A percentile compares a stretch with the other conserved stretches of the same genome.
Evolutionary conservation across 345 rosid genomes (phyloP).

Genomic region (Populus nigra): DNA sequence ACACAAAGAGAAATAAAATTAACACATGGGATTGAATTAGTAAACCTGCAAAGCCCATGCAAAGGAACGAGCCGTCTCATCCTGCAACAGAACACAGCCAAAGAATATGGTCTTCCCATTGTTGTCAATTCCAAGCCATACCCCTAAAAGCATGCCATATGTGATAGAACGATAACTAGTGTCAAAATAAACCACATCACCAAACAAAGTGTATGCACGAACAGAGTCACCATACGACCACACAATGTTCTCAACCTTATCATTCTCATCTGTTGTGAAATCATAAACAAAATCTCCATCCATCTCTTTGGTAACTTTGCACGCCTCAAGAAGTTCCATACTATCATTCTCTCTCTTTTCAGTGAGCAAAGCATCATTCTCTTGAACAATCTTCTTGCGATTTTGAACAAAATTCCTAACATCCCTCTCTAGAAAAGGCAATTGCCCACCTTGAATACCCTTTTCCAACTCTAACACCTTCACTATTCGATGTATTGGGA

Average conservation of each 20-base stretch:
- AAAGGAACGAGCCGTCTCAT: slow-evolving; percentile 65
- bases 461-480: slow-evolving; percentile 83
- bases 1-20: slow-evolving; percentile 1
- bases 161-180: slow-evolving; percentile 72
- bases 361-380: slow-evolving; percentile 70
- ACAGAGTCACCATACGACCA: slow-evolving; percentile 80
- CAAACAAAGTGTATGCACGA: slow-evolving; percentile 54
- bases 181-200: slow-evolving; percentile 79
- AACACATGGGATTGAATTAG: slow-evolving; percentile 25
- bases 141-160: slow-evolving; percentile 75
- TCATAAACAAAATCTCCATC: slow-evolving; percentile 63
- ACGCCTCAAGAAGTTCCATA: slow-evolving; percentile 70
- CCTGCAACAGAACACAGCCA: slow-evolving; percentile 83
- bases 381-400: slow-evolving; percentile 79
- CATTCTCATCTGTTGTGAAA: slow-evolving; percentile 58
- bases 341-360: slow-evolving; percentile 75
- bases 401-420: slow-evolving; percentile 87
- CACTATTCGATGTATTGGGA: slow-evolving; percentile 85
- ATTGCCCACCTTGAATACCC: slow-evolving; percentile 78
- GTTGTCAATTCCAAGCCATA: slow-evolving; percentile 76
- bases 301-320: slow-evolving; percentile 66
- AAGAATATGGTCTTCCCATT: slow-evolving; percentile 66
- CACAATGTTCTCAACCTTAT: slow-evolving; percentile 72
- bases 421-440: slow-evolving; percentile 89
- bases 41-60: slow-evolving; percentile 95